Percentiles rank a stretch among this genome's conserved stretches.
Conservation (phyloP, 352 stramenopile species). For the Elongisporangium senticosum region DNA sequence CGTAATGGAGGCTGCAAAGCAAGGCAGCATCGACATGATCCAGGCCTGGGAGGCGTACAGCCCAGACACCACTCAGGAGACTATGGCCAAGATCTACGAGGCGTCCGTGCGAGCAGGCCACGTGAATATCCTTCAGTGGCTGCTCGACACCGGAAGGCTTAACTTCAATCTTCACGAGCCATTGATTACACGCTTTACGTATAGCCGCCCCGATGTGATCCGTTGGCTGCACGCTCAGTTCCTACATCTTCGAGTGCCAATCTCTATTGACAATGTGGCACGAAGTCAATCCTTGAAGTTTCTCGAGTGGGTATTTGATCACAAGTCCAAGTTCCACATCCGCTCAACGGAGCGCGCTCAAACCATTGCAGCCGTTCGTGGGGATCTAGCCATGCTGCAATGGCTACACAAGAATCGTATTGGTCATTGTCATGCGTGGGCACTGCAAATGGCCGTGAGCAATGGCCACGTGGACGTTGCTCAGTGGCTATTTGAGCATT, state of each 20-base stretch:
- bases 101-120: constrained; percentile 29
- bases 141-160: constrained; percentile 17
- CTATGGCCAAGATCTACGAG: background rate
- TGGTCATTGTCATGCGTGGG: background rate
- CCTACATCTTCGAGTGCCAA: constrained; percentile 41
- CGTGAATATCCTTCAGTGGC: constrained; percentile 30
- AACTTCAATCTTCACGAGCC: constrained; percentile 35
- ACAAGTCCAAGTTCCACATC: background rate
- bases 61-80: background rate
- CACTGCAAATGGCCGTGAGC: background rate
- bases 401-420: background rate
- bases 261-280: background rate
- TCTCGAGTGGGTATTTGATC: background rate
- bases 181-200: constrained; percentile 17
- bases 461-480: background rate
- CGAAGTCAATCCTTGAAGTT: background rate
- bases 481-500: background rate
- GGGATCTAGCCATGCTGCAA: background rate
- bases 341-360: background rate
- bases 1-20: background rate
- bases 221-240: constrained; percentile 29
- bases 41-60: background rate
- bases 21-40: background rate
- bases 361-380: background rate
- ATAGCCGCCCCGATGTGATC: constrained; percentile 19